These are phyloP conservation scores for Diaporthe vaccinii DNA, from an alignment of 2,329 filamentous ascomycete species.

Conservation along the genomic window DNA sequence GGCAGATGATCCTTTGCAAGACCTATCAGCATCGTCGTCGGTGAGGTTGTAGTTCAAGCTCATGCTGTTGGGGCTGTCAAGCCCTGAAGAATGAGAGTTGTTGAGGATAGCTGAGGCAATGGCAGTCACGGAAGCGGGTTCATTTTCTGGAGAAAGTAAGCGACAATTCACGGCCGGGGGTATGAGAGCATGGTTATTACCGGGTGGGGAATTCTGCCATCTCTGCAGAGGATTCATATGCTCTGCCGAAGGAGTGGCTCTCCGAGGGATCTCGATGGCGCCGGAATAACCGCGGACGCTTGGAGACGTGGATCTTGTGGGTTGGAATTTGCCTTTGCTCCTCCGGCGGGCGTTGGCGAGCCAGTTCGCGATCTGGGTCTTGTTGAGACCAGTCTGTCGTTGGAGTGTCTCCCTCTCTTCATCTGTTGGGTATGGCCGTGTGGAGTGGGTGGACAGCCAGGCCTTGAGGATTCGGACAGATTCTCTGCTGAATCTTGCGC, in stretches of 20 bases:
- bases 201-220: slow-evolving; percentile 70
- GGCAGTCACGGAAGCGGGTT: slow-evolving; percentile 70
- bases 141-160: slow-evolving; percentile 57
- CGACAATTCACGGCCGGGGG: neutral
- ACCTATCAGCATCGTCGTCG: slow-evolving; percentile 72
- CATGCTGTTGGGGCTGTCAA: slow-evolving; percentile 68
- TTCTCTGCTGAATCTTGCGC: slow-evolving; percentile 82
- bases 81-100: slow-evolving; percentile 66
- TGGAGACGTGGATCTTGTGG: slow-evolving; percentile 77
- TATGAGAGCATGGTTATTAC: slow-evolving; percentile 1
- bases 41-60: slow-evolving; percentile 60
- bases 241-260: slow-evolving; percentile 67
- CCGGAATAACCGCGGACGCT: slow-evolving; percentile 71
- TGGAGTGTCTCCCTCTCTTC: slow-evolving; percentile 87
- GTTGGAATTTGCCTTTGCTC: slow-evolving; percentile 75
- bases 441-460: slow-evolving; percentile 84
- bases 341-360: slow-evolving; percentile 89
- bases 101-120: slow-evolving; percentile 66
- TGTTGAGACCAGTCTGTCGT: slow-evolving; percentile 82
- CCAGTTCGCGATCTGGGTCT: slow-evolving; percentile 92
- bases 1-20: slow-evolving; percentile 70
- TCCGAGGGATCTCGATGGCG: slow-evolving; percentile 80
- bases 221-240: slow-evolving; percentile 70
- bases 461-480: slow-evolving; percentile 85
- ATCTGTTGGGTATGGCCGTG: slow-evolving; percentile 90